Conservation (phyloP, 2,329 filamentous ascomycete genomes). For the Clarireedia paspali region DNA sequence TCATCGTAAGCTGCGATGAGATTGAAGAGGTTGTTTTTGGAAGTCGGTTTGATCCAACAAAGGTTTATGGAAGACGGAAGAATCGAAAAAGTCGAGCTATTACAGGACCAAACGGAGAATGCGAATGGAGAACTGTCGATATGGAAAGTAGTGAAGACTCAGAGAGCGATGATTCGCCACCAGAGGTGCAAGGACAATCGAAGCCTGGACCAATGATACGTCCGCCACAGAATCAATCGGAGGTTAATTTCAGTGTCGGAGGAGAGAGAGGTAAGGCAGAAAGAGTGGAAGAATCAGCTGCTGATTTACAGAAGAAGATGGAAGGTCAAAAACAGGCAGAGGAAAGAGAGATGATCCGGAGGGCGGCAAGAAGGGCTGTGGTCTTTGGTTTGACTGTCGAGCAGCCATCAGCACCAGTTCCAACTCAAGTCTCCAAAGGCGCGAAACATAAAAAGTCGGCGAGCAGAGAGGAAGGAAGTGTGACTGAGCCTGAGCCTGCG, state of each 20-base stretch:
- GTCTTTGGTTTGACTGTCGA: slow-evolving; percentile 14
- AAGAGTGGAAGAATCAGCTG: slow-evolving; percentile 42
- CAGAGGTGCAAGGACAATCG: background rate
- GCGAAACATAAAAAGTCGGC: background rate
- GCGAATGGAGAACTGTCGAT: slow-evolving; percentile 37
- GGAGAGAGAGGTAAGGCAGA: slow-evolving; percentile 49
- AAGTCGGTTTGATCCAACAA: slow-evolving; percentile 36
- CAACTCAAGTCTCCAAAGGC: background rate
- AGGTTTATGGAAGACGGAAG: slow-evolving; percentile 37
- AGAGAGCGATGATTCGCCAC: background rate
- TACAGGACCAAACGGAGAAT: slow-evolving; percentile 30
- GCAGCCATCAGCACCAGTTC: background rate
- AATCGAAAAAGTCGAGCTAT: slow-evolving; percentile 35
- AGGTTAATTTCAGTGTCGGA: slow-evolving; percentile 46
- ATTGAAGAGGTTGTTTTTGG: slow-evolving; percentile 45
- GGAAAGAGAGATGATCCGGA: slow-evolving; percentile 15
- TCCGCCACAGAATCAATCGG: slow-evolving; percentile 7
- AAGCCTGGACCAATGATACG: slow-evolving; percentile 5
- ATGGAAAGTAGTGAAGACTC: slow-evolving; percentile 38
- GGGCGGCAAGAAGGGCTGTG: slow-evolving; percentile 15
- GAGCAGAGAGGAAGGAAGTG: background rate
- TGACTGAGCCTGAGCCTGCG: background rate
- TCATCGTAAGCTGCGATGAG: slow-evolving; percentile 41
- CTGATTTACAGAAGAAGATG: slow-evolving; percentile 40
- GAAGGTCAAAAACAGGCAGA: slow-evolving; percentile 14